Conservation (phyloP, 2,329 filamentous ascomycete species). For the Ascochyta koolunga region DNA sequence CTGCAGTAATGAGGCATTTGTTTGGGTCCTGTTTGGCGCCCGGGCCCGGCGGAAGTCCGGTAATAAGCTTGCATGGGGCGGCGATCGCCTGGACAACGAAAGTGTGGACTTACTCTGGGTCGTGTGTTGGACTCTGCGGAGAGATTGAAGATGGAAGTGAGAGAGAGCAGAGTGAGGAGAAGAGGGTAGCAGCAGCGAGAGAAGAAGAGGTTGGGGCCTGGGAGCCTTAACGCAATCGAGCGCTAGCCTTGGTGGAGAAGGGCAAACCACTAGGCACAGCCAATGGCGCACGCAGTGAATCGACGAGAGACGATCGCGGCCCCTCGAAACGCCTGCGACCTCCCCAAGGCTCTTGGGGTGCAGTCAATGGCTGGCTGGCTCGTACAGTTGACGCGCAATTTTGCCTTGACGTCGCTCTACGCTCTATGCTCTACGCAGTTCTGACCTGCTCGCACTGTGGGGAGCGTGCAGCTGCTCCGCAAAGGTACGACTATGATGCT, state of each 20-base stretch:
- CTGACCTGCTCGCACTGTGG: constrained; percentile 9
- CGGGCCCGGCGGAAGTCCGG: constrained; percentile 40
- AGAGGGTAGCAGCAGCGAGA: constrained; percentile 7
- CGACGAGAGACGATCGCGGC: constrained; percentile 16
- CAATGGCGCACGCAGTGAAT: constrained; percentile 7
- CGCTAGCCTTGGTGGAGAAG: constrained; percentile 10
- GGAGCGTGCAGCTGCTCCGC: constrained; percentile 17
- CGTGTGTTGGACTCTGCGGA: constrained; percentile 21
- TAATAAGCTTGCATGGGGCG: constrained; percentile 30
- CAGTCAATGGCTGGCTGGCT: constrained; percentile 5
- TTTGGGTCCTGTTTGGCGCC: constrained; percentile 35
- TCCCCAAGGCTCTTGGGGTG: constrained; percentile 11
- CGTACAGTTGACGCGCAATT: too few species aligned
- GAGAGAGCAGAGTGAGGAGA: constrained; percentile 18
- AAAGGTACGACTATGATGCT: constrained; percentile 14
- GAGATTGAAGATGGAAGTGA: constrained; percentile 12
- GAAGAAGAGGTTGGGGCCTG: constrained; percentile 21
- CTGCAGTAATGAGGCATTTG: constrained; percentile 46
- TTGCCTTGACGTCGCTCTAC: too few species aligned
- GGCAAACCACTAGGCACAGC: constrained; percentile 6
- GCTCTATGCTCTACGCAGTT: too few species aligned
- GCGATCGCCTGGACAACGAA: constrained; percentile 28
- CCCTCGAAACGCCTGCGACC: constrained; percentile 18
- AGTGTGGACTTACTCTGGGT: constrained; percentile 37
- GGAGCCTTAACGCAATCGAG: constrained; percentile 14